These are phyloP conservation scores for Brettanomyces sp. DNA, from an alignment of 805 yeast genomes.

Conservation along the genomic window DNA sequence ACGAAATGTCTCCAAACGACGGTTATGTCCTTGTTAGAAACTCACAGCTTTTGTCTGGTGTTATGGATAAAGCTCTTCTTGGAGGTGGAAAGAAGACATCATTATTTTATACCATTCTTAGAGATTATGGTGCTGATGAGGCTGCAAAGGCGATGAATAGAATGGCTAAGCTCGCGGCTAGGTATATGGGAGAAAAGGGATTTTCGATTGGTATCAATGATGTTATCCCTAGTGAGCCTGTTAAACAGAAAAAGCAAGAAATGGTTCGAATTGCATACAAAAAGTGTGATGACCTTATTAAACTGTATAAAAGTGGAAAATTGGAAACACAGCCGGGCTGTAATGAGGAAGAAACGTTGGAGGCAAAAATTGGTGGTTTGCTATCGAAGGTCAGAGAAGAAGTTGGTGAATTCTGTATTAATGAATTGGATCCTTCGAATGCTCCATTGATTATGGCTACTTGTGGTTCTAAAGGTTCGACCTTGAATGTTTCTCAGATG, in stretches of 20 bases:
- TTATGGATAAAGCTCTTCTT: slow-evolving; percentile 90
- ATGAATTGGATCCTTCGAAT: slow-evolving; percentile 78
- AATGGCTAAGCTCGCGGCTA: slow-evolving; percentile 98
- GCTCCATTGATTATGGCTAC: slow-evolving; percentile 99
- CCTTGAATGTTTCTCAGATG: slow-evolving; percentile 97
- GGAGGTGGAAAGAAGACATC: slow-evolving; percentile 99
- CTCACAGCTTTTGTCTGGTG: slow-evolving; percentile 81
- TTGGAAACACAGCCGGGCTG: slow-evolving; percentile 98
- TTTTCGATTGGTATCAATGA: slow-evolving; percentile 96
- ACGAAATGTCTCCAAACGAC: slow-evolving; percentile 96
- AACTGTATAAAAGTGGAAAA: slow-evolving; percentile 68
- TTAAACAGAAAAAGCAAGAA: slow-evolving; percentile 69
- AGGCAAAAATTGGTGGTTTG: slow-evolving; percentile 94
- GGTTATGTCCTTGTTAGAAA: slow-evolving; percentile 89
- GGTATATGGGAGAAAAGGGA: slow-evolving; percentile 90
- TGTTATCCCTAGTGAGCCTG: slow-evolving; percentile 83
- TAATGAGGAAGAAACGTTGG: slow-evolving; percentile 95
- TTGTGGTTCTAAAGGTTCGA: slow-evolving; percentile 98
- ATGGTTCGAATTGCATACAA: slow-evolving; percentile 86
- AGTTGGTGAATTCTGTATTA: slow-evolving; percentile 96
- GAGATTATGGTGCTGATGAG: slow-evolving; percentile 95
- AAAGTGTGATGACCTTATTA: slow-evolving; percentile 86
- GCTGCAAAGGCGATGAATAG: slow-evolving; percentile 96
- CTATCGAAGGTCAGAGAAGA: slow-evolving; percentile 97
- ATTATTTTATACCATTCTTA: slow-evolving; percentile 84